Evolutionary conservation across 305 asterid genomes (phyloP).

Genomic region (Solanum aculeatissimum): DNA sequence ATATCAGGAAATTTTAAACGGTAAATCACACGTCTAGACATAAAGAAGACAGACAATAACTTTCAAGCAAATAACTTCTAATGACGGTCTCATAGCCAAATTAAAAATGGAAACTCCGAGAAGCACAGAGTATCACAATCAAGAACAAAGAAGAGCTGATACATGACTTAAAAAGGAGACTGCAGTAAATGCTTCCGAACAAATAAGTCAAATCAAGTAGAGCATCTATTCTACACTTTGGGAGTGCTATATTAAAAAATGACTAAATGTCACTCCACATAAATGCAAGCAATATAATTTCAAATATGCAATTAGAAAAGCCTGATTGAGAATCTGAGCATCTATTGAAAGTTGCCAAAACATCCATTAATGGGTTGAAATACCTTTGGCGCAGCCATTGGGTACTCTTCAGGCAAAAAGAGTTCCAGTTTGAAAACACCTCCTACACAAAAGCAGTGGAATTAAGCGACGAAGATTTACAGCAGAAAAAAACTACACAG

Average conservation of each 20-base stretch:
- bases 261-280: not conserved
- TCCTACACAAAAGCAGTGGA: slow-evolving; percentile 28
- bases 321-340: not conserved
- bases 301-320: not conserved
- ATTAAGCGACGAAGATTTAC: not conserved
- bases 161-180: not conserved
- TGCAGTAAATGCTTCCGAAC: not conserved
- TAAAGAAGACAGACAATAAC: not conserved
- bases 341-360: not conserved
- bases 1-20: not conserved
- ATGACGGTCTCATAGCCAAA: not conserved
- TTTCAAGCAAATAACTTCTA: not conserved
- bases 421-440: slow-evolving; percentile 98
- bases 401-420: slow-evolving; percentile 96
- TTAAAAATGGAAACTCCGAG: not conserved
- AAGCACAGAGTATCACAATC: not conserved
- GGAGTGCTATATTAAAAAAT: not conserved
- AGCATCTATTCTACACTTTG: not conserved
- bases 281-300: not conserved
- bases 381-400: slow-evolving; percentile 99
- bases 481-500: not conserved
- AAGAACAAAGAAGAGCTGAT: not conserved
- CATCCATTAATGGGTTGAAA: not conserved
- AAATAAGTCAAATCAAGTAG: not conserved
- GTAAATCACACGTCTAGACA: not conserved